Conservation (phyloP, 352 stramenopile genomes). For the Pythium phragmitis region DNA sequence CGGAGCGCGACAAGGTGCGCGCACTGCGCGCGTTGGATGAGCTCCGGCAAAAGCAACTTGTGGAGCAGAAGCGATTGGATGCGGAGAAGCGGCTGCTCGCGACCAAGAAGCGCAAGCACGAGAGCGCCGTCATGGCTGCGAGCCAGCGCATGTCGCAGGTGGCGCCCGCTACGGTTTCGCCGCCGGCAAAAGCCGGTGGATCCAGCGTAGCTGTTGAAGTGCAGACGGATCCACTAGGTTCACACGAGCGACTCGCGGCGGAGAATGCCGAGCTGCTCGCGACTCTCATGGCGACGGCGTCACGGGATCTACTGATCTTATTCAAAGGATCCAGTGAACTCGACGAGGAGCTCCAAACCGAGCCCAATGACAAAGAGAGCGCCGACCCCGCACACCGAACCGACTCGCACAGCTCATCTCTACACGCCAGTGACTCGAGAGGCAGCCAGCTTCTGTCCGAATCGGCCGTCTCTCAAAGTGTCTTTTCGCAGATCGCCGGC, state of each 20-base stretch:
- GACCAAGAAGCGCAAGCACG: constrained; percentile 63
- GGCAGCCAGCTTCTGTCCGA: constrained; percentile 15
- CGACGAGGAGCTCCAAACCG: not conserved
- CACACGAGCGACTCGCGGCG: constrained; percentile 31
- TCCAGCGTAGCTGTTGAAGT: not conserved
- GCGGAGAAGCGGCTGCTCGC: constrained; percentile 65
- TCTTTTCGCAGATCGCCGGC: constrained; percentile 35
- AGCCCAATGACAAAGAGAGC: not conserved
- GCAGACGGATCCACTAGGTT: constrained; percentile 17
- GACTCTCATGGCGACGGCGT: constrained; percentile 22
- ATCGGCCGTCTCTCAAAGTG: constrained; percentile 28
- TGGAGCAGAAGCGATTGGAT: constrained; percentile 66
- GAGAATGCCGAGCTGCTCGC: constrained; percentile 25
- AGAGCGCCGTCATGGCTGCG: constrained; percentile 40
- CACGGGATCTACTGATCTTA: constrained; percentile 26
- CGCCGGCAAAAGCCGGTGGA: not conserved
- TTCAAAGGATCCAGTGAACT: constrained; percentile 31
- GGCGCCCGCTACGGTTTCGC: not conserved
- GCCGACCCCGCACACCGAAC: not conserved
- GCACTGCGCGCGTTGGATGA: constrained; percentile 54
- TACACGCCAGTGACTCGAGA: constrained; percentile 7
- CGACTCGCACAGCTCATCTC: not conserved
- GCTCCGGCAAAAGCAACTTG: constrained; percentile 48
- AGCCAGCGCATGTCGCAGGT: constrained; percentile 44
- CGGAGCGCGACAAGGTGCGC: constrained; percentile 53